These are phyloP conservation scores for Parathielavia appendiculata DNA, from an alignment of 495 filamentous ascomycete genomes.

Conservation along the genomic window DNA sequence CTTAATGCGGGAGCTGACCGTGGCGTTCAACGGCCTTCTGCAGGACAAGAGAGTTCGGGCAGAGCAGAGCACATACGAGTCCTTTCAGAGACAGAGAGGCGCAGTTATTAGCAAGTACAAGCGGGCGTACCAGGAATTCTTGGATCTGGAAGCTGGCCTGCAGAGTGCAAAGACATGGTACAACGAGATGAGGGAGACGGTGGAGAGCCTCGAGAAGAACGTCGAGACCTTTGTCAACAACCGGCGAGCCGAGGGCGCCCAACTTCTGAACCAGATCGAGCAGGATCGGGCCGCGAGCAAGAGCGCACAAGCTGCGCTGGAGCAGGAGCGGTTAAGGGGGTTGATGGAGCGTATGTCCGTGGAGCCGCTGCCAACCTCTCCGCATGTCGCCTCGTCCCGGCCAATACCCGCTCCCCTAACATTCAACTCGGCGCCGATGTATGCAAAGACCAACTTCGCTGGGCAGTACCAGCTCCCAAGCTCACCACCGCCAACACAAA, in stretches of 20 bases:
- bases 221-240: slow-evolving; percentile 97
- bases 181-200: slow-evolving; percentile 89
- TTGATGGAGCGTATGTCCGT: slow-evolving; percentile 95
- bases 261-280: slow-evolving; percentile 84
- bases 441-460: slow-evolving; percentile 44
- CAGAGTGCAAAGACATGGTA: slow-evolving; percentile 88
- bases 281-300: slow-evolving; percentile 62
- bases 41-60: slow-evolving; percentile 91
- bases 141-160: slow-evolving; percentile 81
- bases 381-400: slow-evolving; percentile 40
- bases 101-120: slow-evolving; percentile 83
- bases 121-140: slow-evolving; percentile 85
- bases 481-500: slow-evolving; percentile 48
- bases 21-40: slow-evolving; percentile 77
- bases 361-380: slow-evolving; percentile 50
- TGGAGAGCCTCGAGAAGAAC: slow-evolving; percentile 92
- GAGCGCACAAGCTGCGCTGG: slow-evolving; percentile 71
- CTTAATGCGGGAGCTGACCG: slow-evolving; percentile 91
- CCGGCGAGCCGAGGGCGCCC: slow-evolving; percentile 82
- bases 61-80: slow-evolving; percentile 92
- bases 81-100: slow-evolving; percentile 74
- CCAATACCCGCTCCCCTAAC: slow-evolving; percentile 44
- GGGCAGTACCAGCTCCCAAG: slow-evolving; percentile 49
- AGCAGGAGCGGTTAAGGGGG: slow-evolving; percentile 77
- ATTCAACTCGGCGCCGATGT: slow-evolving; percentile 39